phyloP scores from a whole-genome alignment of 179 eudicot species.

The Gypsophila paniculata region DNA sequence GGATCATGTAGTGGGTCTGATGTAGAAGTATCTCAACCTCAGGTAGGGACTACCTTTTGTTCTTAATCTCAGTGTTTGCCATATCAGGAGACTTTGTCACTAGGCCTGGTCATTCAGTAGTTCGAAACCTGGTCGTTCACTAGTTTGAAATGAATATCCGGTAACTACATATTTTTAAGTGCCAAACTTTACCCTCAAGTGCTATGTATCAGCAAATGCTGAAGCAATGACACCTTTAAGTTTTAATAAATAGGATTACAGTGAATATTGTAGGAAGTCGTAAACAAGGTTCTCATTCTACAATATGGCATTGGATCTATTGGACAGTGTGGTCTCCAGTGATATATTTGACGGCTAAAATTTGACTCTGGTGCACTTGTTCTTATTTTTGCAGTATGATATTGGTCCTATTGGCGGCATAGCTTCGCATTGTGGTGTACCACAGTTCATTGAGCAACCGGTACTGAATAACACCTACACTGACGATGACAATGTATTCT shows the following conservation, averaged over 20 bases:
- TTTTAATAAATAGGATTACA: neutral
- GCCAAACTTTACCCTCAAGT: neutral
- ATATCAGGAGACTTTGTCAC: conserved; percentile 3
- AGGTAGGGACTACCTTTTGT: conserved; percentile 38
- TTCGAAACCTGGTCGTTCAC: neutral
- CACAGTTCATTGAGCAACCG: conserved; percentile 15
- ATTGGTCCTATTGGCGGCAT: conserved; percentile 16
- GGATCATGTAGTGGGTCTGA: conserved; percentile 57
- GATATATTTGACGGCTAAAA: conserved; percentile 1
- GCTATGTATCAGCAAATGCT: neutral
- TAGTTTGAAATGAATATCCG: neutral
- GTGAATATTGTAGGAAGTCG: neutral
- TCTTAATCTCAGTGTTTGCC: conserved; percentile 4
- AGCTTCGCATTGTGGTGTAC: conserved; percentile 11
- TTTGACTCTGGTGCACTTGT: conserved; percentile 23
- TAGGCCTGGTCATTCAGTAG: neutral
- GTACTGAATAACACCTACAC: neutral
- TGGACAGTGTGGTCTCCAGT: conserved; percentile 1
- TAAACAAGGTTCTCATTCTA: neutral
- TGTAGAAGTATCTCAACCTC: conserved; percentile 34
- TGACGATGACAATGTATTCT: conserved; percentile 29
- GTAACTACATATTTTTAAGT: neutral
- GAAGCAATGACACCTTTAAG: neutral
- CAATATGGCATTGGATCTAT: conserved; percentile 4
- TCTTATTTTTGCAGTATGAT: conserved; percentile 23